Evolutionary conservation across 768 basidiomycete genomes (phyloP), one percentile per base, ranked within the genome.

Genomic region (Lactarius pseudohatsudake): DNA sequence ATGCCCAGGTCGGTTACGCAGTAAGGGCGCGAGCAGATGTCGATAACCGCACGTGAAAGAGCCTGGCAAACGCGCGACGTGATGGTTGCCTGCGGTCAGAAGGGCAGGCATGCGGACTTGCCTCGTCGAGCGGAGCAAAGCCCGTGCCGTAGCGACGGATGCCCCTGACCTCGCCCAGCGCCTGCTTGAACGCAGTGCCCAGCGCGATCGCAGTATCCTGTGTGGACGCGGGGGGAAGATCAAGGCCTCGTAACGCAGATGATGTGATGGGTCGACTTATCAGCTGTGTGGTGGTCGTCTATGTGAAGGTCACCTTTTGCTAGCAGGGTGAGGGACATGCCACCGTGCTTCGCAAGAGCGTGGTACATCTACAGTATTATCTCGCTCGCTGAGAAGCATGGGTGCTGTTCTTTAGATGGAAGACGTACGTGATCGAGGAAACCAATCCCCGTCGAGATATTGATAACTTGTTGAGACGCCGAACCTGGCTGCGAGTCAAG

Each of bases 271-370:
- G n/a, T 59, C 22, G 58, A 87, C 89, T 88, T 86, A 91, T 99
- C 97, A 84, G 96, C 94, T 57, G 96, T 94, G 78, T 99, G 97
- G 73, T 98, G 97, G 79, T 99, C 97, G 78, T 99, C 97, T 66
- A 98, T 97, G 86, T 90, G 92, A 9, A 98, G 82, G 76, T 99
- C 97, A 47, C 97, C 97, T 74, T 91, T 87, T 77, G 95, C 98
- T 72, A 90, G 89, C 80, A 99, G 84, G 22, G 84, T 86, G 68
- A 99, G 80, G 0, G 94, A 95, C 87, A 97, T 91, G 65, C 94
- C 94, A 22, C 93, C 86, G 78, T 99, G 97, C 76, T 98, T 98
- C 41, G 97, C 96, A 4, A 99, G 85, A 2, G 97, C 96, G 69
- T 94, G 89, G 76, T 94, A 95, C 97, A 99, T 99, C 96, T 99